These are phyloP conservation scores for Phtheirospermum japonicum DNA, from an alignment of 257 asterid genomes.

Conservation along the genomic window DNA sequence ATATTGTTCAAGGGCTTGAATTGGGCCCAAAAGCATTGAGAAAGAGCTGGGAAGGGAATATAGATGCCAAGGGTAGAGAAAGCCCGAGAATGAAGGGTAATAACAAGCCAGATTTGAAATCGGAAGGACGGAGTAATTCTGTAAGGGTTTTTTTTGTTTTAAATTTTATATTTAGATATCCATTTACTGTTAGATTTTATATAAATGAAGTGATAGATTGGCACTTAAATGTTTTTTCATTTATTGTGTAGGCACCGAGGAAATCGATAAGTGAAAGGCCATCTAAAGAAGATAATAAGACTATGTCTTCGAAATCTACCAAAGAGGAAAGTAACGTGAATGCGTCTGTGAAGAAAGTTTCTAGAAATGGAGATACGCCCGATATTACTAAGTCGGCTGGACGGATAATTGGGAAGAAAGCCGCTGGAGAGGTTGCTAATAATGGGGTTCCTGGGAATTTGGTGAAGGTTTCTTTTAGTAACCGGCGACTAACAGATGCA, in stretches of 20 bases:
- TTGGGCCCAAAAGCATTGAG: conserved; percentile 90
- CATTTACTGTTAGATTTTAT: too few species aligned
- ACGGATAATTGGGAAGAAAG: conserved; percentile 54
- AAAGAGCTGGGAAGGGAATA: conserved; percentile 98
- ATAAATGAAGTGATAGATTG: conserved; percentile 6
- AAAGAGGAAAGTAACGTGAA: conserved; percentile 53
- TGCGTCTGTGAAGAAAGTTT: conserved; percentile 45
- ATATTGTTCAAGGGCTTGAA: conserved; percentile 66
- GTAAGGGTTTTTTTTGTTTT: conserved; percentile 49
- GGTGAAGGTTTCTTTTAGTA: conserved; percentile 69
- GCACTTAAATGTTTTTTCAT: conserved; percentile 8
- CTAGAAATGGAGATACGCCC: conserved; percentile 44
- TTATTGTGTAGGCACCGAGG: conserved; percentile 61
- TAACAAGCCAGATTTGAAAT: conserved; percentile 53
- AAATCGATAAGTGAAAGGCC: conserved; percentile 67
- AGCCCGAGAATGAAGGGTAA: conserved; percentile 67
- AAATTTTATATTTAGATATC: conserved; percentile 10
- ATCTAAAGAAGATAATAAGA: conserved; percentile 58
- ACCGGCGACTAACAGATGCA: conserved; percentile 62
- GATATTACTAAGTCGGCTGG: conserved; percentile 47
- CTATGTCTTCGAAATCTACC: conserved; percentile 43
- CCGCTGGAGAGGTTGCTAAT: conserved; percentile 50
- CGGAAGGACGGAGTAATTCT: conserved; percentile 64
- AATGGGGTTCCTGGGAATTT: conserved; percentile 65
- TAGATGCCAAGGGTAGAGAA: conserved; percentile 73